Base-by-base conservation (phyloP, 2,329 filamentous ascomycete genomes). In the Botrytis porri region DNA sequence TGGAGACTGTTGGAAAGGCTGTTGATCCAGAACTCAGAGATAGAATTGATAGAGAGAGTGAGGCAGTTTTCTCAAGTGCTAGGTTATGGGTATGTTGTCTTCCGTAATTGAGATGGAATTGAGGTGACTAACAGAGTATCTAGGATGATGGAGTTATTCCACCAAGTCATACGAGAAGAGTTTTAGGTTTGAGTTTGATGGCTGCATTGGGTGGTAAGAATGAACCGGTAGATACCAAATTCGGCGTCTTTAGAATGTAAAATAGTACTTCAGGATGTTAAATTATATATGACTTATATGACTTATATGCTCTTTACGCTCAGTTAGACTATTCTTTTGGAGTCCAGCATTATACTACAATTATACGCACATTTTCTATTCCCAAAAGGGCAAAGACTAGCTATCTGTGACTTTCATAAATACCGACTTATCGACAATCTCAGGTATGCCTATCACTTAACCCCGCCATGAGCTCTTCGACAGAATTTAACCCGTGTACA, bases 1-100 rank as follows among this genome's bases (percentile, higher is more conserved):
- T 99, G 96, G 93, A 94, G 83, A 93, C 95, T 2, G 95, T 99
- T 0, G 95, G 95, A 14, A 92, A 93, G 83, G 89, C 89, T 74
- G 90, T 90, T 1, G 95, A 98, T 81, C 92, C 93, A 0, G 91
- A 90, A 75, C 85, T 98, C 75, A 93, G 92, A 83, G 89, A 89
- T 59, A 87, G 95, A 63, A 98, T 99, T 78, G 95, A 98, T 81
- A 86, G 87, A 69, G 95, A 98, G 85, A 97, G 93, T 71, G 93
- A 97, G 78, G 94, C 94, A 0, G 89, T 92, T 0, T 98, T 94
- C 82, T 96, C 94, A 1, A 94, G 91, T 45, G 95, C 96, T 8
- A 88, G 95, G 75, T 83, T 98, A 78, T 99, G 96, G 96, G 95
- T 81, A 75, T 75, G 76, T 76, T 35, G 61, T 71, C 48, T 60